A percentile compares a stretch with the other conserved stretches of the same genome.
These are phyloP conservation scores for Colletotrichum lentis DNA, from an alignment of 2,329 filamentous ascomycete genomes.

Conservation along the genomic window DNA sequence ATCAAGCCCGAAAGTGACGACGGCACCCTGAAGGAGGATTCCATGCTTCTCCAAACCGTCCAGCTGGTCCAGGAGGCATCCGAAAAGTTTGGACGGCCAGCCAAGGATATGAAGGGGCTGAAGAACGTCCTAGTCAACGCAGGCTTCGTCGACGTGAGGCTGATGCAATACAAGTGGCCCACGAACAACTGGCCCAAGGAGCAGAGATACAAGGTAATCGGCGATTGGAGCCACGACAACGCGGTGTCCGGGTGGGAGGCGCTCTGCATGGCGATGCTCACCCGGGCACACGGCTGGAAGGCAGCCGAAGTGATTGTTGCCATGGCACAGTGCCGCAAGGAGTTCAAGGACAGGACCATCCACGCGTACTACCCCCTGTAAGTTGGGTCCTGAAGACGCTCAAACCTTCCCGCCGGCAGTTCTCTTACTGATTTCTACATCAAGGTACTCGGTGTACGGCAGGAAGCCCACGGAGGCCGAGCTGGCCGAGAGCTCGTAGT, in stretches of 20 bases:
- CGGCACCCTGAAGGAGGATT: conserved; percentile 44
- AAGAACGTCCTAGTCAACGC: neutral
- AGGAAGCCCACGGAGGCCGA: neutral
- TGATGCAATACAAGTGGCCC: conserved; percentile 16
- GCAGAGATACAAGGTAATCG: neutral
- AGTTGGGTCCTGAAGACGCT: neutral
- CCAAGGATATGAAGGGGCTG: neutral
- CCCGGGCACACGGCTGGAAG: neutral
- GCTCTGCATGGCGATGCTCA: conserved; percentile 2
- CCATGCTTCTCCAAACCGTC: conserved; percentile 42
- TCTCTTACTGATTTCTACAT: neutral
- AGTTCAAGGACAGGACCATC: conserved; percentile 7
- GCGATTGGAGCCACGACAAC: conserved; percentile 8
- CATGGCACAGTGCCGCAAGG: neutral
- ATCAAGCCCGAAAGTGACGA: conserved; percentile 53
- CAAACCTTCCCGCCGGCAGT: no score
- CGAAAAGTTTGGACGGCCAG: neutral
- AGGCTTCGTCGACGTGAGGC: neutral
- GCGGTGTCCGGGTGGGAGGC: neutral
- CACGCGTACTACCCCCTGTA: conserved; percentile 5
- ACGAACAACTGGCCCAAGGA: conserved; percentile 8
- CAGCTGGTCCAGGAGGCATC: conserved; percentile 43
- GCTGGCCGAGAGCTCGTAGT: no score
- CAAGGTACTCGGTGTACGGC: conserved; percentile 8
- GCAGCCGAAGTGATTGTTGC: neutral